These are phyloP conservation scores for Simplicillium sp. DNA, from an alignment of 2,329 filamentous ascomycete species.

Conservation along the genomic window DNA sequence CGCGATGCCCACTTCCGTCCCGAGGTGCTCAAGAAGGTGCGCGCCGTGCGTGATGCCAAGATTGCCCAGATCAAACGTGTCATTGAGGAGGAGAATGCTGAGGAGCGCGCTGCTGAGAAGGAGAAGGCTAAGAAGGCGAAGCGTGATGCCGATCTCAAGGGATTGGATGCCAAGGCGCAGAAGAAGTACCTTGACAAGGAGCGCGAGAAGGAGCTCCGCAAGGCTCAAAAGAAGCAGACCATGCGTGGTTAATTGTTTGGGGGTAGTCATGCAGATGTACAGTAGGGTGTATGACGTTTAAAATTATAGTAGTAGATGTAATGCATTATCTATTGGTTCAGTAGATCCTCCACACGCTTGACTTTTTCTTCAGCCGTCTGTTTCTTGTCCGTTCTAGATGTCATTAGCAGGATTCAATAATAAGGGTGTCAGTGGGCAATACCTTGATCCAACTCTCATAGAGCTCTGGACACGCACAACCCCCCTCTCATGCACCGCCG, in stretches of 20 bases:
- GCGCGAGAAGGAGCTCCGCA: slow-evolving; percentile 60
- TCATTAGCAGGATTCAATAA: background rate
- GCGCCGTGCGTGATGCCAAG: slow-evolving; percentile 68
- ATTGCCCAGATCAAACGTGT: slow-evolving; percentile 70
- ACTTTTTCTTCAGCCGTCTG: slow-evolving; percentile 80
- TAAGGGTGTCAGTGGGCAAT: no score
- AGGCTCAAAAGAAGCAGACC: slow-evolving; percentile 44
- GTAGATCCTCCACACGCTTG: slow-evolving; percentile 42
- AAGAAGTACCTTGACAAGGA: slow-evolving; percentile 79
- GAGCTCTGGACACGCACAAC: slow-evolving; percentile 78
- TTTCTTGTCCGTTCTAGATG: slow-evolving; percentile 67
- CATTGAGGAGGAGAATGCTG: slow-evolving; percentile 71
- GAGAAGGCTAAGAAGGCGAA: slow-evolving; percentile 80
- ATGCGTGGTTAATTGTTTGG: slow-evolving; percentile 37
- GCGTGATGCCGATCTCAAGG: slow-evolving; percentile 71
- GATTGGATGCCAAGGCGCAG: slow-evolving; percentile 72
- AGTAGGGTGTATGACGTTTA: background rate
- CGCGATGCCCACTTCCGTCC: slow-evolving; percentile 74
- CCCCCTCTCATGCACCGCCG: slow-evolving; percentile 66
- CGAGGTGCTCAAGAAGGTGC: slow-evolving; percentile 81
- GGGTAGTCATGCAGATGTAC: background rate
- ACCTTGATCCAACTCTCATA: slow-evolving; percentile 76
- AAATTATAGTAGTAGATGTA: background rate
- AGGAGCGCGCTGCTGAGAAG: slow-evolving; percentile 63
- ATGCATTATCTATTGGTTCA: slow-evolving; percentile 14